Evolutionary conservation across 2,329 filamentous ascomycete species (phyloP).

Genomic region (Seiridium unicorne): DNA sequence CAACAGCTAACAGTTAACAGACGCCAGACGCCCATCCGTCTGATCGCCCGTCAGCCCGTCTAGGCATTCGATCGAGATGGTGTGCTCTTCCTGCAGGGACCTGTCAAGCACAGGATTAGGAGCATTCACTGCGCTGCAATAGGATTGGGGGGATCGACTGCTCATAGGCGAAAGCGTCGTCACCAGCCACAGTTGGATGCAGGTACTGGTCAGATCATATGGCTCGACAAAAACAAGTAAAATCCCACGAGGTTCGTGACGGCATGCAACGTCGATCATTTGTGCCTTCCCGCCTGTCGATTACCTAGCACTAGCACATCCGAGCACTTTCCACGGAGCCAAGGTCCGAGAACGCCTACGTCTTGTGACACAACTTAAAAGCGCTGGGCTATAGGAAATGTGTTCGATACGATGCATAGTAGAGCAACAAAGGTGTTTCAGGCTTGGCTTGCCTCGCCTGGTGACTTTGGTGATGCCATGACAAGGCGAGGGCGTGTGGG

Average conservation of each 20-base stretch:
- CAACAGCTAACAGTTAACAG: no score
- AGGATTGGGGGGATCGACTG: not conserved
- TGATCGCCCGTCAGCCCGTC: no score
- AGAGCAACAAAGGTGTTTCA: not conserved
- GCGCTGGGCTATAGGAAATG: no score
- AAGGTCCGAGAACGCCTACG: not conserved
- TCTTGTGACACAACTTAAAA: not conserved
- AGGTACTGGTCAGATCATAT: not conserved
- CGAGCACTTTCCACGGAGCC: not conserved
- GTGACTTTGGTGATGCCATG: no score
- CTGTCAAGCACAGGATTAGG: not conserved
- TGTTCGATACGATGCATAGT: not conserved
- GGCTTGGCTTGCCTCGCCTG: no score
- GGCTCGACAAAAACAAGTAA: not conserved
- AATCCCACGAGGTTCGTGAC: not conserved
- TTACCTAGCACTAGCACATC: no score
- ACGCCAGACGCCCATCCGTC: no score
- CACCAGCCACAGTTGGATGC: not conserved
- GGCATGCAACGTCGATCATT: not conserved
- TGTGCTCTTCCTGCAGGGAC: not conserved
- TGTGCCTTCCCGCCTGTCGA: not conserved
- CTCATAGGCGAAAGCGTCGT: not conserved
- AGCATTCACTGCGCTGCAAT: not conserved
- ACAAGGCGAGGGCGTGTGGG: no score
- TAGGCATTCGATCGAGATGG: not conserved